Evolutionary conservation across 2,329 filamentous ascomycete genomes (phyloP).

Genomic region (Dothistroma pini): DNA sequence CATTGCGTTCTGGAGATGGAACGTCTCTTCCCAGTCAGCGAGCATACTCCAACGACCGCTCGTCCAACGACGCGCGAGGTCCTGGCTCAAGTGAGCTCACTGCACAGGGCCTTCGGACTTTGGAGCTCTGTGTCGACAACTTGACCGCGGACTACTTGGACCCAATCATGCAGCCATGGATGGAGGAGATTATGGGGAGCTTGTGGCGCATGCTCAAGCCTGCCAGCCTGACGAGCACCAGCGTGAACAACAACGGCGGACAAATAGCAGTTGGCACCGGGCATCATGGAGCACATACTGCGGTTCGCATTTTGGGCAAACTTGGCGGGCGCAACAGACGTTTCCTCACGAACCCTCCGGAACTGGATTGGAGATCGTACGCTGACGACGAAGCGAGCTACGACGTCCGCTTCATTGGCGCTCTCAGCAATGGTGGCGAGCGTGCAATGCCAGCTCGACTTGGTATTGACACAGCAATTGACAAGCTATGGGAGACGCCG

Average conservation of each 20-base stretch:
- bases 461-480: slow-evolving; percentile 83
- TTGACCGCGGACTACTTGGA: slow-evolving; percentile 96
- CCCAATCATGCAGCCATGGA: slow-evolving; percentile 98
- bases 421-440: slow-evolving; percentile 65
- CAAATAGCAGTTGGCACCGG: slow-evolving; percentile 25
- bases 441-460: slow-evolving; percentile 81
- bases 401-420: slow-evolving; percentile 83
- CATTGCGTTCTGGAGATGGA: slow-evolving; percentile 68
- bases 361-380: slow-evolving; percentile 77
- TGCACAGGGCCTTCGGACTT: slow-evolving; percentile 84
- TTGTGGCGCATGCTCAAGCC: slow-evolving; percentile 94
- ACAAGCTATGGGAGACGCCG: slow-evolving; percentile 77
- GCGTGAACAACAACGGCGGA: slow-evolving; percentile 14
- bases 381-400: slow-evolving; percentile 86
- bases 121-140: slow-evolving; percentile 97
- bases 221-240: slow-evolving; percentile 69
- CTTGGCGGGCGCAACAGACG: slow-evolving; percentile 92
- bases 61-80: slow-evolving; percentile 22
- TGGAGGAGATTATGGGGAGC: slow-evolving; percentile 97
- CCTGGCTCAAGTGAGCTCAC: slow-evolving; percentile 64
- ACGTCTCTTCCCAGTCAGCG: slow-evolving; percentile 43
- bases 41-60: slow-evolving; percentile 22
- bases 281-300: slow-evolving; percentile 96
- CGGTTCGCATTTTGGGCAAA: slow-evolving; percentile 95
- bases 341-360: slow-evolving; percentile 85